A percentile compares a stretch with the other conserved stretches of the same genome.
phyloP scores from a whole-genome alignment of 1,139 yeast genomes.

The Debaryomyces singareniensis region DNA sequence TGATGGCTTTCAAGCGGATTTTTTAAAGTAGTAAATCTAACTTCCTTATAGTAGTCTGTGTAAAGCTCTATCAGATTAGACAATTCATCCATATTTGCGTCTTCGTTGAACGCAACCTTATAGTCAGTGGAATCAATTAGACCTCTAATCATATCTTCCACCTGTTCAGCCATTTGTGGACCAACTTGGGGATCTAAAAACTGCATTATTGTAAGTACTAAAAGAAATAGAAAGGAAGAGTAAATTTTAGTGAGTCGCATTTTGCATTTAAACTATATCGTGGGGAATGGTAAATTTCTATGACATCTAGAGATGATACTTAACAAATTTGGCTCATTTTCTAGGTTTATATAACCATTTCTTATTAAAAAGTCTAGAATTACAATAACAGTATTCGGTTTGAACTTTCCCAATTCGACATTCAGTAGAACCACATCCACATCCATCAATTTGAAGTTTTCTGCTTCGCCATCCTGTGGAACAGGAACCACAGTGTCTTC shows the following conservation, averaged over 20 bases:
- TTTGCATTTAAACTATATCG: constrained; percentile 14
- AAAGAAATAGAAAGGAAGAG: no score
- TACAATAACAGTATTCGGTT: constrained; percentile 83
- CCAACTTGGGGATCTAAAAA: no score
- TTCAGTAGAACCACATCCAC: constrained; percentile 49
- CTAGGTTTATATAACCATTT: constrained; percentile 62
- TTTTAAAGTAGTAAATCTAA: neutral
- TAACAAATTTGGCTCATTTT: constrained; percentile 55
- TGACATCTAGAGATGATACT: constrained; percentile 59
- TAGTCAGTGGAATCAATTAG: no score
- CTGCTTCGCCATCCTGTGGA: constrained; percentile 86
- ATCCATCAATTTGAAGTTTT: constrained; percentile 58
- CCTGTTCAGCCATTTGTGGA: no score
- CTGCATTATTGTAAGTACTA: no score
- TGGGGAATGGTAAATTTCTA: constrained; percentile 66
- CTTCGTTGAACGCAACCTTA: no score
- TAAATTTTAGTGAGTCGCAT: no score
- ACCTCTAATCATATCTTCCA: no score
- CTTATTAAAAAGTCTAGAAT: constrained; percentile 79
- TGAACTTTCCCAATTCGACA: constrained; percentile 55
- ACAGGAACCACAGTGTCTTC: constrained; percentile 45
- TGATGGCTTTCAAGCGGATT: neutral
- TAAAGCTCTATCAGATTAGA: no score
- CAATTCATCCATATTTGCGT: no score
- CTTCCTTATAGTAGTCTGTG: constrained; percentile 1